Base-by-base conservation (phyloP, 2,329 filamentous ascomycete genomes). In the Xylogone sp. region DNA sequence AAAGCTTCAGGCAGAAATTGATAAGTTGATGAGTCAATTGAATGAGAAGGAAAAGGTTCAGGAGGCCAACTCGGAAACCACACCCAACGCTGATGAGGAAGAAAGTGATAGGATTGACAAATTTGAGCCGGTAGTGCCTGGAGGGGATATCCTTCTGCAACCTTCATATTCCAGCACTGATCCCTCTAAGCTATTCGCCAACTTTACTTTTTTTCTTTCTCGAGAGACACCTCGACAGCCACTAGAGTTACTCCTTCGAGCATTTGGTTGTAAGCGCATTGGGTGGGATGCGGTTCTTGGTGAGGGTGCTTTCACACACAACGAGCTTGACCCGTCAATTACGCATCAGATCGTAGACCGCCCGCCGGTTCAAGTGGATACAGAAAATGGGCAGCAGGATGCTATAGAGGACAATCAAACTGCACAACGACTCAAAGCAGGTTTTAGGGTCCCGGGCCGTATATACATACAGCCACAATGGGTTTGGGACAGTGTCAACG, bases 401-500 rank as follows among this genome's bases (percentile, higher is more conserved):
- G 74, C 73, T 43, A 74, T 61, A 22, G 78, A 81, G 57, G 83
- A 86, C 61, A 85, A 79, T 69, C 82, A 82, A 71, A 87, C 75
- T 56, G 74, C 73, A 45, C 81, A 78, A 67, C 81, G 78, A 67
- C 71, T 84, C 50, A 75, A 68, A 21, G 70, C 70, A 53, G 87
- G 89, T 63, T 83, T 83, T 57, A 84, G 91, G 55, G 87, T 97
- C 55, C 91, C 93, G n/a, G 93, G 93, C 31, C 82, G 94, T 59
- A 90, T 84, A 57, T 99, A 99, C 62, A 75, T 99, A 51, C 94
- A 99, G 74, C 94, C 94, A 19, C 94, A 99, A 68, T 99, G 95
- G 93, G 84, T 99, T 3, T 99, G 94, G 94, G 94, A 99, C 66
- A 93, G 89, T 63, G 75, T 96, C 68, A 99, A 99, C 68, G 89